phyloP scores from a whole-genome alignment of 441 rosid species.

The Iberis amara region DNA sequence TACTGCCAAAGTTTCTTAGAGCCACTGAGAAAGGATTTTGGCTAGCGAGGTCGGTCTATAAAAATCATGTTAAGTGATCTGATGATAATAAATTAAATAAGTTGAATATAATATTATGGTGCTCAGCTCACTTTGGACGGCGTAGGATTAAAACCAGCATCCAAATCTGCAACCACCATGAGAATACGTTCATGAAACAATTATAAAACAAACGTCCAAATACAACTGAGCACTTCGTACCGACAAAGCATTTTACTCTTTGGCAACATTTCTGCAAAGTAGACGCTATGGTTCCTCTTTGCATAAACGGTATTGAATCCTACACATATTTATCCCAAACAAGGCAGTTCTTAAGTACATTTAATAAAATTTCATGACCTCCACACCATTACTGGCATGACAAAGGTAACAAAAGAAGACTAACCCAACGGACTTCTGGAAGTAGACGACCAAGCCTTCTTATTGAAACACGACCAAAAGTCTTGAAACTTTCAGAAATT shows the following conservation, averaged over 20 bases:
- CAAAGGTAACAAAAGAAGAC: constrained; percentile 23
- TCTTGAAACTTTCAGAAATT: constrained; percentile 39
- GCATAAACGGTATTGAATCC: constrained; percentile 65
- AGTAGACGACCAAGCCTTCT: constrained; percentile 74
- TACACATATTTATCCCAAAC: constrained; percentile 17
- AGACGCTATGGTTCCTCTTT: constrained; percentile 46
- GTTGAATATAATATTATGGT: not conserved
- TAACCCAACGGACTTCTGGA: constrained; percentile 78
- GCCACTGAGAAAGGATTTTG: not conserved
- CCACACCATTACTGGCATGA: not conserved
- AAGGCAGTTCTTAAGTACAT: not conserved
- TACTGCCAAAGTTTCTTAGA: no score
- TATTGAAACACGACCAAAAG: constrained; percentile 52
- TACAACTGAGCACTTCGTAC: constrained; percentile 29
- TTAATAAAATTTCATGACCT: not conserved
- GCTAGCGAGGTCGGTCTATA: not conserved
- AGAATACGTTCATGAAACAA: not conserved
- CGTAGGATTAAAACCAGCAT: constrained; percentile 77
- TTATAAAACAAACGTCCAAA: not conserved
- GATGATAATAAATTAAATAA: not conserved
- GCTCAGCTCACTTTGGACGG: constrained; percentile 51
- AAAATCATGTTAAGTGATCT: constrained; percentile 1
- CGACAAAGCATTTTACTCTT: constrained; percentile 69
- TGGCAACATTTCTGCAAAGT: constrained; percentile 50
- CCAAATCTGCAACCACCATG: constrained; percentile 46